Evolutionary conservation across 2,329 filamentous ascomycete species (phyloP), one percentile per base, ranked within the genome.

Genomic region (Trichoderma arundinaceum): DNA sequence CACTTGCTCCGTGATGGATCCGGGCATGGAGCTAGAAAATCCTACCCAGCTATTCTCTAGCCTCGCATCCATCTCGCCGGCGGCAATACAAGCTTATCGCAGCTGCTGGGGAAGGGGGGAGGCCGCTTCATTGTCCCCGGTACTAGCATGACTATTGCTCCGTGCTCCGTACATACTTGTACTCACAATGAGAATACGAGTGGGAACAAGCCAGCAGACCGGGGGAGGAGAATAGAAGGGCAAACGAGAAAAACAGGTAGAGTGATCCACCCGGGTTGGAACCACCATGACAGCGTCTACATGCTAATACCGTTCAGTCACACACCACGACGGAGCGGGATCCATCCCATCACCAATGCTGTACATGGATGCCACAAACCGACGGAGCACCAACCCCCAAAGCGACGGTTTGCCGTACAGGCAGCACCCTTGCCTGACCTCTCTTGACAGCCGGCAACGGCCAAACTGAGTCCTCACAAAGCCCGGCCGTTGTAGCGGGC

Each of bases 261-360:
- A 15, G 17, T 53, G 59, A 62, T 53, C 59, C 59, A 54, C 59
- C 39, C 28, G 59, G 49, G 39, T 46, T 52, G 48, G 48, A 53
- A 44, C 38, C 57, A 60, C 32, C 48, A 51, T 43, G 58, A 41
- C 46, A 39, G 58, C 57, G 58, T 28, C n/a, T 44, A 28, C 22
- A n/a, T 28, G 4, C 2, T 28, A 28, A 43, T 44, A 15, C 22
- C 54, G 41, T 43, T 17, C 58, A 44, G 46, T 52, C 35, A 52
- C 48, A 13, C 58, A 52, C 38, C 57, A 17, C n/a, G 17, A 32
- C 15, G 38, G 35, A 8, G 33, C 28, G 57, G 33, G 19, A 32
- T 59, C 41, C 56, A 15, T 46, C 28, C 44, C 46, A 33, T 62
- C 59, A 19, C 48, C n/a, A 38, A 41, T 54, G 48, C 17, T 41